Percentiles rank a stretch among this genome's conserved stretches.
Conservation (phyloP, 108 stramenopile genomes). For the Fragilaria radians region DNA sequence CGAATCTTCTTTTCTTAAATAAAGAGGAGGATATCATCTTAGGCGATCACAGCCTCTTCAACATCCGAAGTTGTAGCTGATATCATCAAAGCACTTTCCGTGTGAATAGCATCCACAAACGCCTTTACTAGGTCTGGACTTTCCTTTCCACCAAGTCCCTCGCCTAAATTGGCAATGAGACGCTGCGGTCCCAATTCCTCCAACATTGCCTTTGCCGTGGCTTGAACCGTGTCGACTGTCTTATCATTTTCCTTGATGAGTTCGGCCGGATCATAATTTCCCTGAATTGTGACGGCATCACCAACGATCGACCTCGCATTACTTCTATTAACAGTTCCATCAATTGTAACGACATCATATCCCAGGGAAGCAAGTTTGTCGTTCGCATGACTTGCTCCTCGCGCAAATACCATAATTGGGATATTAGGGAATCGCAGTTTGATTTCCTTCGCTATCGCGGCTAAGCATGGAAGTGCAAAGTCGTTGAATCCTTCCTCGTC, state of each 20-base stretch:
- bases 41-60: background rate
- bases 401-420: slow-evolving; percentile 90
- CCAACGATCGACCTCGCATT: slow-evolving; percentile 53
- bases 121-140: slow-evolving; percentile 73
- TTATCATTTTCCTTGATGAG: slow-evolving; percentile 59
- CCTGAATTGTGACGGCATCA: slow-evolving; percentile 67
- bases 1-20: too few relatives aligned
- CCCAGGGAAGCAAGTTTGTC: slow-evolving; percentile 50
- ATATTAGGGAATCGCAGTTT: slow-evolving; percentile 83
- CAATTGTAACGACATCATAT: slow-evolving; percentile 93
- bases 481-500: slow-evolving; percentile 72
- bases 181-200: slow-evolving; percentile 74
- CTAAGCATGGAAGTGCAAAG: slow-evolving; percentile 81
- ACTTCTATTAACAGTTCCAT: slow-evolving; percentile 68
- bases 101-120: slow-evolving; percentile 87
- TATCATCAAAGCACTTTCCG: slow-evolving; percentile 78
- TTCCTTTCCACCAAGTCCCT: slow-evolving; percentile 93
- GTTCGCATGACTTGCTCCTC: slow-evolving; percentile 83
- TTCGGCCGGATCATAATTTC: slow-evolving; percentile 86
- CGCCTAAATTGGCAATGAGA: slow-evolving; percentile 93
- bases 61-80: slow-evolving; percentile 3
- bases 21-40: too few relatives aligned
- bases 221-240: slow-evolving; percentile 61
- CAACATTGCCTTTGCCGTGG: slow-evolving; percentile 68
- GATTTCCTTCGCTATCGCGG: slow-evolving; percentile 60